Percentiles rank a stretch among this genome's conserved stretches.
phyloP scores from a whole-genome alignment of 1,139 yeast species.

The Nakaseomyces sp. region DNA sequence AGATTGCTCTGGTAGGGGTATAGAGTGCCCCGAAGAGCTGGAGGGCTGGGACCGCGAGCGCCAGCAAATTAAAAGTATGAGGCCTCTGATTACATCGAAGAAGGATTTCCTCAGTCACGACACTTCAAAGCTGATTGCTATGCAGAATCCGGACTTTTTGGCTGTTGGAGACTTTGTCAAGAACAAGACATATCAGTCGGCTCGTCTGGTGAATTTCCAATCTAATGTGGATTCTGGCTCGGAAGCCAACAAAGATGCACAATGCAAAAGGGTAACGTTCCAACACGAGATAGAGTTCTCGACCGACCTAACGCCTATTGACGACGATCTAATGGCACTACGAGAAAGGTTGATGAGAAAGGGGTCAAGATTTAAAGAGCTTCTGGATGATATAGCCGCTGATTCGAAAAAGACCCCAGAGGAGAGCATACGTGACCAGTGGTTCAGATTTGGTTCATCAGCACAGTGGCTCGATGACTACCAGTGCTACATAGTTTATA shows the following conservation, averaged over 20 bases:
- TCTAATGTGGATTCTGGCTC: neutral
- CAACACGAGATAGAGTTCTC: neutral
- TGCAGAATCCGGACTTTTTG: neutral
- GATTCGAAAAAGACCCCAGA: neutral
- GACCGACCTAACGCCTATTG: neutral
- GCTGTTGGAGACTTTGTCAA: neutral
- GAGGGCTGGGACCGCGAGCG: neutral
- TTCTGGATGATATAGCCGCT: neutral
- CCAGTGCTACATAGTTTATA: conserved; percentile 16
- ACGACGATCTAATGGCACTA: neutral
- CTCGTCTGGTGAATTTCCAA: neutral
- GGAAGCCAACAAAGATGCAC: neutral
- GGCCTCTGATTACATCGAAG: neutral
- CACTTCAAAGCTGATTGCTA: neutral
- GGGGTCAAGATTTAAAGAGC: neutral
- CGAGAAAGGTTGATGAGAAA: neutral
- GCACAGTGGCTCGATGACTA: conserved; percentile 18
- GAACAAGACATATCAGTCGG: neutral
- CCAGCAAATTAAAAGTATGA: neutral
- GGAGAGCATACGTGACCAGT: conserved; percentile 6
- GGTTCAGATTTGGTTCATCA: conserved; percentile 20
- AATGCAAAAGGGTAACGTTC: neutral
- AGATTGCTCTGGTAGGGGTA: too few species aligned
- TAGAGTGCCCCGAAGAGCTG: neutral
- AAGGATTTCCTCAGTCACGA: neutral